phyloP scores from a whole-genome alignment of 106 monocot genomes.

The Allium fistulosum region DNA sequence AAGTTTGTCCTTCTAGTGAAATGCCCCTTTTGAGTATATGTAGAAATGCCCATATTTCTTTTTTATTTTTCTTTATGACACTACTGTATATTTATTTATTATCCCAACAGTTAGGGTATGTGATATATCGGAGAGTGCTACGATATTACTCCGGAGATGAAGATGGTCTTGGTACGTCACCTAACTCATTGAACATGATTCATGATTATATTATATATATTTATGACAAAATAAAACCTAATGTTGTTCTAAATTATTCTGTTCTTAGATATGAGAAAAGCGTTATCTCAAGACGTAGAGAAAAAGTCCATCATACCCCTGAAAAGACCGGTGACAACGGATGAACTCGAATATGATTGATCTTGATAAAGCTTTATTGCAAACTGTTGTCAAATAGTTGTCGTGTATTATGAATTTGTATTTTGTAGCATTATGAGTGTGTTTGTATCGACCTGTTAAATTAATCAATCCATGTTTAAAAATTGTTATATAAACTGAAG shows the following conservation, averaged over 20 bases:
- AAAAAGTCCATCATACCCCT: slow-evolving; percentile 86
- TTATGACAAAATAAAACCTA: background rate
- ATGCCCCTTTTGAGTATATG: too few relatives aligned
- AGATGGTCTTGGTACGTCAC: slow-evolving; percentile 80
- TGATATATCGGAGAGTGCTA: slow-evolving; percentile 83
- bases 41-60: background rate
- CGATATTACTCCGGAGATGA: slow-evolving; percentile 99
- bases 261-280: slow-evolving; percentile 92
- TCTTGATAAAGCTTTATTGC: too few relatives aligned
- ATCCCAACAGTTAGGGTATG: slow-evolving; percentile 70
- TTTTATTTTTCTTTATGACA: background rate
- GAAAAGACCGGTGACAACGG: slow-evolving; percentile 76
- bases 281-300: slow-evolving; percentile 74
- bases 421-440: too few relatives aligned
- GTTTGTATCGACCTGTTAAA: too few relatives aligned
- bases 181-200: background rate
- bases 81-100: background rate
- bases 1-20: too few relatives aligned
- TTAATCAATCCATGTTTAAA: too few relatives aligned
- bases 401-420: too few relatives aligned
- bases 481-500: too few relatives aligned
- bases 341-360: slow-evolving; percentile 95
- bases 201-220: background rate
- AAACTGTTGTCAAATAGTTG: too few relatives aligned
- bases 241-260: background rate